Percentiles rank a stretch among this genome's conserved stretches.
These are phyloP conservation scores for Penicillium salamii DNA, from an alignment of 495 filamentous ascomycete species.

Conservation along the genomic window DNA sequence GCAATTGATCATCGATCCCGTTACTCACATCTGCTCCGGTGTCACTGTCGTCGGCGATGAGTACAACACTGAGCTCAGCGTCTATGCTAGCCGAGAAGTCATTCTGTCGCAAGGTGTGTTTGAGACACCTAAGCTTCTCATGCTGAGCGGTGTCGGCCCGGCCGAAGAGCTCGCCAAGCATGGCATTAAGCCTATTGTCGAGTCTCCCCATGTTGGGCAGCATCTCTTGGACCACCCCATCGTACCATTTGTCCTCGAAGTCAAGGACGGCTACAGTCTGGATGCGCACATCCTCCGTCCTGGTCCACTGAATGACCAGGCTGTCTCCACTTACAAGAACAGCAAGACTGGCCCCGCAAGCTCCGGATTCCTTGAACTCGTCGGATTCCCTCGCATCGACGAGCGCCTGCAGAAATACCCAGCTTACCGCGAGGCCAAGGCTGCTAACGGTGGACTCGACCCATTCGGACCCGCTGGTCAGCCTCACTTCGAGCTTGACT, in stretches of 20 bases:
- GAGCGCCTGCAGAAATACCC: conserved; percentile 44
- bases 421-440: conserved; percentile 49
- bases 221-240: conserved; percentile 58
- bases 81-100: conserved; percentile 44
- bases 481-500: conserved; percentile 66
- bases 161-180: conserved; percentile 45
- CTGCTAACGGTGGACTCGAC: conserved; percentile 49
- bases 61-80: conserved; percentile 14
- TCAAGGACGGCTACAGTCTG: conserved; percentile 54
- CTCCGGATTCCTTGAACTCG: conserved; percentile 53
- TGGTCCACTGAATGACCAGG: conserved; percentile 43
- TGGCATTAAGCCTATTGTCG: conserved; percentile 44
- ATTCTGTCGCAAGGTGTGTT: conserved; percentile 45
- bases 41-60: conserved; percentile 50
- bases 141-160: conserved; percentile 46
- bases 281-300: conserved; percentile 53
- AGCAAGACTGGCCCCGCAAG: conserved; percentile 49
- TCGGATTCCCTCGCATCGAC: conserved; percentile 58
- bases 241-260: conserved; percentile 52
- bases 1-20: conserved; percentile 50
- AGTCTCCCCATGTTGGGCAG: conserved; percentile 51
- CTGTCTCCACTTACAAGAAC: conserved; percentile 44
- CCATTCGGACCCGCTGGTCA: conserved; percentile 59
- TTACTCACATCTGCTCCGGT: conserved; percentile 26
- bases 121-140: conserved; percentile 47